A percentile compares a stretch with the other conserved stretches of the same genome.
Conservation (phyloP, 345 rosid species). For the Populus davidiana region DNA sequence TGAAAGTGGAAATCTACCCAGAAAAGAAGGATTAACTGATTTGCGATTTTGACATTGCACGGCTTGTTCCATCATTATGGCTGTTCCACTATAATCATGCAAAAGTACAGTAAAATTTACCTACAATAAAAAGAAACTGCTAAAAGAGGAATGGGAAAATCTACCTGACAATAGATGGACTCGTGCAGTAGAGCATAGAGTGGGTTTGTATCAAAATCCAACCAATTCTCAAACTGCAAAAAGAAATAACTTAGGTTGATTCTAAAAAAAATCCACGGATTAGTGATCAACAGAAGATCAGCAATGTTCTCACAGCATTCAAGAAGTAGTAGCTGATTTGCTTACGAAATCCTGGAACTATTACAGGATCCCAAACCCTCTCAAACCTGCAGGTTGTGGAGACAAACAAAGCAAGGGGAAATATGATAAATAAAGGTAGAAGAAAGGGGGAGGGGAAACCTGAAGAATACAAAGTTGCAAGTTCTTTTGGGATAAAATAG, state of each 20-base stretch:
- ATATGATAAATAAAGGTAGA: not conserved
- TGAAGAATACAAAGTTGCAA: not conserved
- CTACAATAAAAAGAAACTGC: not conserved
- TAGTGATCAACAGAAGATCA: constrained; percentile 1
- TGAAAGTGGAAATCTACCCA: constrained; percentile 1
- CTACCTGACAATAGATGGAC: constrained; percentile 83
- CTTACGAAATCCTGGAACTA: constrained; percentile 71
- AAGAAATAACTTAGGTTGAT: constrained; percentile 13
- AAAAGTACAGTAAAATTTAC: not conserved
- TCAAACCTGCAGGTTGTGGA: constrained; percentile 55
- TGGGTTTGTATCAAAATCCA: constrained; percentile 74
- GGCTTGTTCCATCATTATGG: not conserved
- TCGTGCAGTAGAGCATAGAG: constrained; percentile 82
- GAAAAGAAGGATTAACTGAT: not conserved
- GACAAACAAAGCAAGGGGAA: not conserved
- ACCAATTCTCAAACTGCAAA: constrained; percentile 73
- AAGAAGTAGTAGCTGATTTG: constrained; percentile 63
- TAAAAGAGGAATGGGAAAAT: constrained; percentile 5
- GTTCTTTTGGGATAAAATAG: not conserved
- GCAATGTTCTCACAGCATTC: constrained; percentile 53
- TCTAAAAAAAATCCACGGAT: not conserved
- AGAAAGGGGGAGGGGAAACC: not conserved
- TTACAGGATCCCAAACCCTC: constrained; percentile 86
- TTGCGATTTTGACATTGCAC: not conserved
- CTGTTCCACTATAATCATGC: not conserved